phyloP scores from a whole-genome alignment of 1,284 basidiomycete species.

The Irpex sp. region DNA sequence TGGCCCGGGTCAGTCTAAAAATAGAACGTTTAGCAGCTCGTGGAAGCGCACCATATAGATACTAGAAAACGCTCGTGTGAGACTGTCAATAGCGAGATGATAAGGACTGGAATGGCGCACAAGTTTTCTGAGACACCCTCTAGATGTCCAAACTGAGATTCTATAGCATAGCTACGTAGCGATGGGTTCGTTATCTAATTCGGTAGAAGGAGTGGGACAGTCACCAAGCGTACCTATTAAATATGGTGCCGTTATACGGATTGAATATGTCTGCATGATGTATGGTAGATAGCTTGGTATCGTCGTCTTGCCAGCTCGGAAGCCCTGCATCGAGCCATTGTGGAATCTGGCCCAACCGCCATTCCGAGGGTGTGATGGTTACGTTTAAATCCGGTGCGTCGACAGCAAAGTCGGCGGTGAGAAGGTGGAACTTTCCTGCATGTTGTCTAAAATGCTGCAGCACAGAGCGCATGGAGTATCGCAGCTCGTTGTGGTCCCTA shows the following conservation, averaged over 20 bases:
- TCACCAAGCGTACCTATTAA: conserved; percentile 22
- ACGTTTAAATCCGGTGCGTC: conserved; percentile 2
- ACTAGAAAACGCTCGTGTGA: conserved; percentile 11
- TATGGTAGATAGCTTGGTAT: conserved; percentile 21
- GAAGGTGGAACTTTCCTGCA: conserved; percentile 6
- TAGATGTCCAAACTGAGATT: conserved; percentile 26
- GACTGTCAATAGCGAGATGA: not conserved
- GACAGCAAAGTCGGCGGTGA: conserved; percentile 12
- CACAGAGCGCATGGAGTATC: conserved; percentile 10
- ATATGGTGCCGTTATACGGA: conserved; percentile 23
- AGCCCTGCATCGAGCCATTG: conserved; percentile 10
- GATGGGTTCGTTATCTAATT: not conserved
- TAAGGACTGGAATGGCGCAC: conserved; percentile 10
- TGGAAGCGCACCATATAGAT: conserved; percentile 23
- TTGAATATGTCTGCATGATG: conserved; percentile 27
- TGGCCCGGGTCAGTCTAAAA: not conserved
- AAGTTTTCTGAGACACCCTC: conserved; percentile 24
- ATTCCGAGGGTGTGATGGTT: not conserved
- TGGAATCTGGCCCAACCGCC: conserved; percentile 9
- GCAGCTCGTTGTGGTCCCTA: conserved; percentile 14
- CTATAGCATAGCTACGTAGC: conserved; percentile 25
- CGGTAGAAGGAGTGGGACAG: not conserved
- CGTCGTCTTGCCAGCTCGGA: conserved; percentile 21
- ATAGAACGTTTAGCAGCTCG: not conserved
- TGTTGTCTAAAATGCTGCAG: conserved; percentile 6